Percentiles rank a stretch among this genome's conserved stretches.
Conservation (phyloP, 345 rosid genomes). For the Erodium maritimum region DNA sequence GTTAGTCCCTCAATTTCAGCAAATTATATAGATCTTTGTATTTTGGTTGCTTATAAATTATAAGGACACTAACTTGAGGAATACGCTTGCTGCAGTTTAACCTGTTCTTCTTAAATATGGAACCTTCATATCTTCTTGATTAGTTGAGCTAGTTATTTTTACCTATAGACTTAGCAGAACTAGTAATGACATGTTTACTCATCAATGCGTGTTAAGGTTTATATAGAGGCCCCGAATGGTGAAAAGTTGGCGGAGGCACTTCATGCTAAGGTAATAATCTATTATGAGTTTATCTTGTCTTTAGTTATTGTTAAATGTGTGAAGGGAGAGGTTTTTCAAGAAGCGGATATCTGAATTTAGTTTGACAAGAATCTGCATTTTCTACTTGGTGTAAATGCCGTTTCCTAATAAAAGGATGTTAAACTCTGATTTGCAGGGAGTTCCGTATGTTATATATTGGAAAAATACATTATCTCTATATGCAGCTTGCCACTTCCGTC, state of each 20-base stretch:
- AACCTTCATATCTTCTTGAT: neutral
- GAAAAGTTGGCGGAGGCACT: slow-evolving; percentile 80
- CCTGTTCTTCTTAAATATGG: neutral
- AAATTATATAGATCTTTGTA: neutral
- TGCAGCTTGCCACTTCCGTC: slow-evolving; percentile 78
- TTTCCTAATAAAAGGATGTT: neutral
- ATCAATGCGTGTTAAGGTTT: slow-evolving; percentile 41
- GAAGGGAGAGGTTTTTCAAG: neutral
- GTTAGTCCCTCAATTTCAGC: neutral
- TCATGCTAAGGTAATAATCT: slow-evolving; percentile 52
- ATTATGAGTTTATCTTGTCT: no score
- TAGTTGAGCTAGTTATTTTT: no score
- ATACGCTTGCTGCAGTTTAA: neutral
- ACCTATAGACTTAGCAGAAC: neutral
- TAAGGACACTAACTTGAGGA: neutral
- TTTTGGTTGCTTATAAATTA: neutral
- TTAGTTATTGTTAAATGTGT: neutral
- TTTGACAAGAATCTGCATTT: slow-evolving; percentile 1
- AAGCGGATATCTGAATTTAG: slow-evolving; percentile 2
- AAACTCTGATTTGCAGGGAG: slow-evolving; percentile 46
- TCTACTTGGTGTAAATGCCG: neutral
- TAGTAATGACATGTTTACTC: neutral
- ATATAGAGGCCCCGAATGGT: slow-evolving; percentile 70
- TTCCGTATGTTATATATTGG: slow-evolving; percentile 85
- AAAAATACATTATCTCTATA: slow-evolving; percentile 39